A percentile compares a stretch with the other conserved stretches of the same genome.
Evolutionary conservation across 495 filamentous ascomycete species (phyloP).

Genomic region (Penicillium flavigenum): DNA sequence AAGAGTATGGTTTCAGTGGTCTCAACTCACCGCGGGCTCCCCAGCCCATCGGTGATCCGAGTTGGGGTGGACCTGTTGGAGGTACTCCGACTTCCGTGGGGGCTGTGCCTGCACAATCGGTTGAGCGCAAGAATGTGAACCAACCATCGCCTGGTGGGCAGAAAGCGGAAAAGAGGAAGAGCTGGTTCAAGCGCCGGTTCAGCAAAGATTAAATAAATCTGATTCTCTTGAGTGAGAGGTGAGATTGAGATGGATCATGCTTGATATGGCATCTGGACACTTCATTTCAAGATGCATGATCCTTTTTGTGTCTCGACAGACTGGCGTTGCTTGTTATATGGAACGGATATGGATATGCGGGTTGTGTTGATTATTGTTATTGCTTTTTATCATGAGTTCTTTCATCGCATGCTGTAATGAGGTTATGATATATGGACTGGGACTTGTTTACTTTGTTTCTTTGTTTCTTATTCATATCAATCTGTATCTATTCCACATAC

Average conservation of each 20-base stretch:
- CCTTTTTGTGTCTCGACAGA: conserved; percentile 13
- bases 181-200: conserved; percentile 82
- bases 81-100: conserved; percentile 25
- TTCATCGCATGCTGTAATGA: conserved; percentile 29
- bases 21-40: conserved; percentile 35
- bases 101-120: neutral
- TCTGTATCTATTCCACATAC: neutral
- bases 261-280: neutral
- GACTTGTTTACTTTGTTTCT: neutral
- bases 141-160: neutral
- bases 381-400: conserved; percentile 1
- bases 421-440: conserved; percentile 32
- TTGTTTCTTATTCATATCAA: neutral
- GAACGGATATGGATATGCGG: conserved; percentile 12
- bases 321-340: conserved; percentile 11
- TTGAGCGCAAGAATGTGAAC: conserved; percentile 29
- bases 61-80: conserved; percentile 26
- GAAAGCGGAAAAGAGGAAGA: conserved; percentile 70
- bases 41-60: conserved; percentile 21
- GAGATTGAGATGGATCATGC: neutral
- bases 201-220: conserved; percentile 56
- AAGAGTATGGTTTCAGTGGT: conserved; percentile 58
- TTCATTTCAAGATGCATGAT: neutral
- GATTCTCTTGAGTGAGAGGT: neutral
- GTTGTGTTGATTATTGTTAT: conserved; percentile 4